Evolutionary conservation across 2,329 filamentous ascomycete species (phyloP), one percentile per base, ranked within the genome.

Genomic region (Penicillium oxalicum): DNA sequence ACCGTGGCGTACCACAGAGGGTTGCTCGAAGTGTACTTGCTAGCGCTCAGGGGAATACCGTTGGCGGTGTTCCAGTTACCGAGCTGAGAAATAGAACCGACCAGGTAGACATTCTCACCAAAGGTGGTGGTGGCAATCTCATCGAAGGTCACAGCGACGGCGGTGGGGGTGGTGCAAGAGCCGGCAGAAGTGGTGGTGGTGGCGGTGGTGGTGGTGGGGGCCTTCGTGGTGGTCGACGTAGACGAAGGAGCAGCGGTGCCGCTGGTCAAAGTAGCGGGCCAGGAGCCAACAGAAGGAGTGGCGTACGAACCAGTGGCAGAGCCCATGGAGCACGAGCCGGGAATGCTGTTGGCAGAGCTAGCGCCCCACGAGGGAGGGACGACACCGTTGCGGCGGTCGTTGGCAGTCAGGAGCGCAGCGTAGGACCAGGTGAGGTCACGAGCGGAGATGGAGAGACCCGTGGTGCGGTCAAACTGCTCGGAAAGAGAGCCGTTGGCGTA

Each of bases 81-180:
- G 9, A 90, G 77, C 26, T 76, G 70, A 0, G 72, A 59, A 42
- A 77, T 74, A 49, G 76, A 80, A 11, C 86, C 86, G 0, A 78
- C 74, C 6, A 90, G 67, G 63, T 82, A 84, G 61, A 90, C 75
- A 8, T 75, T 83, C 65, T 89, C 76, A 3, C 85, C 86, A 44
- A 66, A 81, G 1, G 59, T 59, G 0, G 86, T 88, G 1, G 70
- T 74, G 9, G 76, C 81, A 0, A 74, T 61, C 50, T 77, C 78
- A 40, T 81, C 72, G 64, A 88, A 88, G 24, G 40, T 43, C 5
- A 43, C 40, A 8, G 40, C 72, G 8, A 86, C 79, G 2, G 47
- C n/a, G 5, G 44, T 52, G 86, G 54, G 52, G 2, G 48, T 48
- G 1, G 48, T 49, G 39, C 55, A 58, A 9, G 53, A 25, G 5